phyloP scores from a whole-genome alignment of 2,329 filamentous ascomycete genomes.

The Fusarium anthophilum region DNA sequence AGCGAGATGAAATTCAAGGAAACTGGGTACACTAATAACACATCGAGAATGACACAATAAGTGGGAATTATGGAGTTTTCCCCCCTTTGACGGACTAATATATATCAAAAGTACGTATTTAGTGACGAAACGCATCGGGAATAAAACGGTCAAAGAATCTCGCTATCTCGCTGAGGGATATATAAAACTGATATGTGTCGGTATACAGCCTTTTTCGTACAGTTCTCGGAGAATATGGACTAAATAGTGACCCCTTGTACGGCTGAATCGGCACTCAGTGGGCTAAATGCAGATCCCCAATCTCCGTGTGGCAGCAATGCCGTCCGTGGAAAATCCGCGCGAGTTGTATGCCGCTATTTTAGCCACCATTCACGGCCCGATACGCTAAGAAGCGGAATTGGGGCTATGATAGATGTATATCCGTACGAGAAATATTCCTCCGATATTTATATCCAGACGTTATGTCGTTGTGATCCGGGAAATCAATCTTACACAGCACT shows the following conservation, averaged over 20 bases:
- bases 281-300: background rate
- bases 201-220: background rate
- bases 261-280: background rate
- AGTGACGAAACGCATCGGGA: background rate
- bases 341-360: background rate
- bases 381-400: background rate
- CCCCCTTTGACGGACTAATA: accelerated
- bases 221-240: background rate
- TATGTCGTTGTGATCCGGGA: background rate
- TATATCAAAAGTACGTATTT: background rate
- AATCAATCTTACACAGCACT: too few relatives aligned
- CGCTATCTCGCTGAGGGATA: background rate
- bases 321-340: background rate
- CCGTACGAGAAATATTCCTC: background rate
- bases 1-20: background rate
- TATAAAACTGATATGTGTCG: background rate
- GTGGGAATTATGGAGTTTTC: background rate
- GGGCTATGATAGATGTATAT: background rate
- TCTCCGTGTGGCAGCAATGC: background rate
- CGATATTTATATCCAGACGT: background rate
- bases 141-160: too few relatives aligned
- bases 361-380: background rate
- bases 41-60: background rate
- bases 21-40: background rate
- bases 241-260: background rate